Percentiles rank a stretch among this genome's conserved stretches.
Evolutionary conservation across 108 stramenopile genomes (phyloP).

Genomic region (Epithemia pelagica): DNA sequence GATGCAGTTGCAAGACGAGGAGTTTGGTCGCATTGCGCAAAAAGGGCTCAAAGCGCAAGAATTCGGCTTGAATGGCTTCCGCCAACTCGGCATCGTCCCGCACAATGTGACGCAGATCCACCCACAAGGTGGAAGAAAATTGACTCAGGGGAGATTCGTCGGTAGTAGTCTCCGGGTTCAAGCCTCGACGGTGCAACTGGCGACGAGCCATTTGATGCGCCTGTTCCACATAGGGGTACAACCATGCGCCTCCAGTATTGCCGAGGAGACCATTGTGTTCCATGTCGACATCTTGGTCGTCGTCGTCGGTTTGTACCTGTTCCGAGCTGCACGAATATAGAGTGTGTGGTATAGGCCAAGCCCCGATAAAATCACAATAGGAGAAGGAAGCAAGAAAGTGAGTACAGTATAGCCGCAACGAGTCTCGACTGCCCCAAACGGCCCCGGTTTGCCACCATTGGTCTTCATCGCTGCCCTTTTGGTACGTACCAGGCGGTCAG

Average conservation of each 20-base stretch:
- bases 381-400: neutral
- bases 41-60: constrained; percentile 81
- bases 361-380: neutral
- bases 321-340: neutral
- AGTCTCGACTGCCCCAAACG: neutral
- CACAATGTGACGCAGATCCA: constrained; percentile 62
- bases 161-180: constrained; percentile 21
- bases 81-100: constrained; percentile 64
- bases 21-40: constrained; percentile 48
- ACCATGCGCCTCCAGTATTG: neutral
- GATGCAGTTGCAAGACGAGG: constrained; percentile 55
- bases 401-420: neutral
- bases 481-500: constrained; percentile 53
- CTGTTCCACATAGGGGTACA: constrained; percentile 74
- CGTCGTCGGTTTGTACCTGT: neutral
- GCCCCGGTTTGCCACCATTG: neutral
- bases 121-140: constrained; percentile 64
- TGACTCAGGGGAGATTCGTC: constrained; percentile 24
- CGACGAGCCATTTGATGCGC: constrained; percentile 47
- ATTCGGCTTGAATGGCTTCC: constrained; percentile 79
- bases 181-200: constrained; percentile 26
- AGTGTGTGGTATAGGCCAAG: neutral
- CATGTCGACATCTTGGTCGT: neutral
- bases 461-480: neutral
- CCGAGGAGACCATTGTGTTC: neutral